Conservation (phyloP, 2,329 filamentous ascomycete genomes). For the Coniochaeta prunicola region DNA sequence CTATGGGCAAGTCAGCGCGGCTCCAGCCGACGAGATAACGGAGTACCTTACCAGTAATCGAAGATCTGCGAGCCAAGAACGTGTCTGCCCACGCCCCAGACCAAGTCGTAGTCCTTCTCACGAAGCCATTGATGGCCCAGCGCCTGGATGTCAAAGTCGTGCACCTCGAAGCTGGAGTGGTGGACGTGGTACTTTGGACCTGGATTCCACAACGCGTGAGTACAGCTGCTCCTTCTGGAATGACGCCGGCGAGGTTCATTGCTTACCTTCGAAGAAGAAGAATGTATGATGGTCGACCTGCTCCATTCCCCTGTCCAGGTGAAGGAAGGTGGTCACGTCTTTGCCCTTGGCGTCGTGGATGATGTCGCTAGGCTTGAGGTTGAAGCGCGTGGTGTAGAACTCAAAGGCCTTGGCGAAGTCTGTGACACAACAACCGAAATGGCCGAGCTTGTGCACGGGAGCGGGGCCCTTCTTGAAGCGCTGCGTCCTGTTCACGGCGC, state of each 20-base stretch:
- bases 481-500: slow-evolving; percentile 38
- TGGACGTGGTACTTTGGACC: slow-evolving; percentile 35
- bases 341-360: slow-evolving; percentile 7
- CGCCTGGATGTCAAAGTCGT: slow-evolving; percentile 54
- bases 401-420: slow-evolving; percentile 19
- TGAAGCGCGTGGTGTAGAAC: slow-evolving; percentile 22
- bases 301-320: slow-evolving; percentile 39
- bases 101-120: slow-evolving; percentile 41
- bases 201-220: background rate
- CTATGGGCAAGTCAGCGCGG: slow-evolving; percentile 13
- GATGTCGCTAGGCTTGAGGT: slow-evolving; percentile 19
- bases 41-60: slow-evolving; percentile 40
- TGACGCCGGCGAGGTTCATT: background rate
- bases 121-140: slow-evolving; percentile 53
- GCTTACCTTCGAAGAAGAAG: slow-evolving; percentile 29
- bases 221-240: background rate
- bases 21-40: background rate
- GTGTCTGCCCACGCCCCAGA: slow-evolving; percentile 57
- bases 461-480: slow-evolving; percentile 32
- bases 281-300: slow-evolving; percentile 47
- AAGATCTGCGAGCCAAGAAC: slow-evolving; percentile 54
- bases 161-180: slow-evolving; percentile 49
- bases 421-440: slow-evolving; percentile 22
- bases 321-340: slow-evolving; percentile 29
- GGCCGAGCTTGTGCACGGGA: slow-evolving; percentile 19